A percentile compares a stretch with the other conserved stretches of the same genome.
These are phyloP conservation scores for Penicillium riverlandense DNA, from an alignment of 495 filamentous ascomycete genomes.

Conservation along the genomic window DNA sequence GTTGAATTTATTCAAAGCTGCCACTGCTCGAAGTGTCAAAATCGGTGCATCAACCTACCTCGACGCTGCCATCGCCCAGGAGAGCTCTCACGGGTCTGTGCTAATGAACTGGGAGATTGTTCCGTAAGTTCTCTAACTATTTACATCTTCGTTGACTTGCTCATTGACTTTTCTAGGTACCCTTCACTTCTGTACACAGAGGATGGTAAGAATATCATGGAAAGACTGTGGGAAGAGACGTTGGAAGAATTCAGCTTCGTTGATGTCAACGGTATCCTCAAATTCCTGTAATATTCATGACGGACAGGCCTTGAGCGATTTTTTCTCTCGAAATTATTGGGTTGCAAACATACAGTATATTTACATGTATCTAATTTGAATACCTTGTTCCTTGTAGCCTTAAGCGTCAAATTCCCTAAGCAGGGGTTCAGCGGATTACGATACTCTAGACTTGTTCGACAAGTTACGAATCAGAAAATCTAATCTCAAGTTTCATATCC, in stretches of 20 bases:
- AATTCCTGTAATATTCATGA: not conserved
- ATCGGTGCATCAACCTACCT: slow-evolving; percentile 39
- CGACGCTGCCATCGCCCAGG: slow-evolving; percentile 32
- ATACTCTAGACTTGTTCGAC: too few relatives aligned
- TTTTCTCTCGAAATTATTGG: too few relatives aligned
- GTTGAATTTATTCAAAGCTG: slow-evolving; percentile 11
- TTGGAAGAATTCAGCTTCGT: slow-evolving; percentile 34
- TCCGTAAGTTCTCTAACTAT: slow-evolving; percentile 22
- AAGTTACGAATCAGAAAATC: too few relatives aligned
- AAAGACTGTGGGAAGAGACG: slow-evolving; percentile 38
- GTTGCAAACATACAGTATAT: too few relatives aligned
- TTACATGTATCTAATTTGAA: too few relatives aligned
- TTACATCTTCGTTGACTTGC: not conserved
- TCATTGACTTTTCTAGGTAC: slow-evolving; percentile 6
- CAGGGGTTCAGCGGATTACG: too few relatives aligned
- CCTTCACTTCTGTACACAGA: slow-evolving; percentile 20
- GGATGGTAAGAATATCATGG: slow-evolving; percentile 26
- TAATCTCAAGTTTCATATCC: too few relatives aligned
- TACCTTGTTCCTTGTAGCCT: too few relatives aligned
- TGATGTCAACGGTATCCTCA: slow-evolving; percentile 24
- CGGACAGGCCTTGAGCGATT: too few relatives aligned
- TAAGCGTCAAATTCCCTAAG: too few relatives aligned
- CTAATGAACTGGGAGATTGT: slow-evolving; percentile 33
- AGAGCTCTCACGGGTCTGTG: slow-evolving; percentile 37
- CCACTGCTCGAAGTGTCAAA: slow-evolving; percentile 20